These are phyloP conservation scores for Serendipita indica DNA, from an alignment of 768 basidiomycete genomes.

Conservation along the genomic window DNA sequence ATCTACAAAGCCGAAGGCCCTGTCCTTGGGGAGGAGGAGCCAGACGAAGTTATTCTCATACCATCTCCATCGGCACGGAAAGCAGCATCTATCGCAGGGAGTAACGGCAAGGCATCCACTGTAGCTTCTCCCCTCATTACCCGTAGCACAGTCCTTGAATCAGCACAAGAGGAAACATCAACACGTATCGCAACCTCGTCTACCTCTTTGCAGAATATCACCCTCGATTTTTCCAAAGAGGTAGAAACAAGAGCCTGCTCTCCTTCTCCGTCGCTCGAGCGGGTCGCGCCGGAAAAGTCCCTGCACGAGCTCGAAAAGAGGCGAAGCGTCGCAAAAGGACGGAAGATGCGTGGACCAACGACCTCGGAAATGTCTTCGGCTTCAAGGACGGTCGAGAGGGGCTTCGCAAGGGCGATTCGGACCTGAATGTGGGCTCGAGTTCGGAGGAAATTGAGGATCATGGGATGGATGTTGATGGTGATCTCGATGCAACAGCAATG, in stretches of 20 bases:
- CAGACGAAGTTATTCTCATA: constrained; percentile 1
- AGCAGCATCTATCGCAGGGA: neutral
- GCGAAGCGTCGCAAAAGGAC: neutral
- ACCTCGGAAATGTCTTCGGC: neutral
- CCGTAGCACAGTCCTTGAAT: too few relatives aligned
- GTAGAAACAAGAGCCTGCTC: neutral
- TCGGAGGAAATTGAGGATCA: neutral
- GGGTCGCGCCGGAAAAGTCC: neutral
- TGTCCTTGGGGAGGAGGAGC: neutral
- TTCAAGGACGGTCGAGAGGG: neutral
- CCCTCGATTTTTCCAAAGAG: neutral
- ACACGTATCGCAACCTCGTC: neutral
- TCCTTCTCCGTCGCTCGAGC: neutral
- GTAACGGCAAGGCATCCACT: neutral
- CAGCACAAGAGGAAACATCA: neutral
- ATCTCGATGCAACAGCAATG: neutral
- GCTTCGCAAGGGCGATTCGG: constrained; percentile 1
- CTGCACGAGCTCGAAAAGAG: neutral
- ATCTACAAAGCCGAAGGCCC: neutral
- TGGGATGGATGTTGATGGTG: constrained; percentile 4
- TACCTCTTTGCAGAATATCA: neutral
- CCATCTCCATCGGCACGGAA: neutral
- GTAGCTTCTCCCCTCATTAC: neutral
- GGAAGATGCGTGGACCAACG: neutral
- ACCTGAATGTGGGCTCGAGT: neutral